A percentile compares a stretch with the other conserved stretches of the same genome.
These are phyloP conservation scores for Diaporthe longicolla DNA, from an alignment of 2,329 filamentous ascomycete species.

Conservation along the genomic window DNA sequence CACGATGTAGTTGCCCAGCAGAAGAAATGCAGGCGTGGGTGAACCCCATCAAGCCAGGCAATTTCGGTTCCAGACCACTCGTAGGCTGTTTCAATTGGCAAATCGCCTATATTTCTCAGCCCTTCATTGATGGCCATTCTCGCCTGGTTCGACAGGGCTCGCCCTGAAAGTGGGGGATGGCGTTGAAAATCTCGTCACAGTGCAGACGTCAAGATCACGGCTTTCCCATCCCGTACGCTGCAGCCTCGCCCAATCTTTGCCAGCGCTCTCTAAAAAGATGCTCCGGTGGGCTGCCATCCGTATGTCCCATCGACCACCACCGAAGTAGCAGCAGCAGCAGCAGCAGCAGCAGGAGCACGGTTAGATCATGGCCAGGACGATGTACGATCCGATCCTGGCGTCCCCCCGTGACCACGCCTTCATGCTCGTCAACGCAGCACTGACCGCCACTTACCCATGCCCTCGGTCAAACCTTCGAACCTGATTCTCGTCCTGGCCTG, in stretches of 20 bases:
- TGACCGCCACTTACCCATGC: slow-evolving; percentile 33
- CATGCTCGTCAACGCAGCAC: slow-evolving; percentile 36
- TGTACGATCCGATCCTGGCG: background rate
- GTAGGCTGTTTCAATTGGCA: slow-evolving; percentile 26
- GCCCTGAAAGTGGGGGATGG: slow-evolving; percentile 34
- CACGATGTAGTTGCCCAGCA: slow-evolving; percentile 3
- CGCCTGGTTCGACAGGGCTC: slow-evolving; percentile 17
- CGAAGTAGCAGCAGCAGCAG: background rate
- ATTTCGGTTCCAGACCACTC: slow-evolving; percentile 32
- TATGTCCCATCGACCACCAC: slow-evolving; percentile 1
- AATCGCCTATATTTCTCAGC: slow-evolving; percentile 24
- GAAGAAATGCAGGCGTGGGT: background rate
- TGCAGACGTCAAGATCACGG: slow-evolving; percentile 19
- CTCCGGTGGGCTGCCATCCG: slow-evolving; percentile 3
- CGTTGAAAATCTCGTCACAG: slow-evolving; percentile 34
- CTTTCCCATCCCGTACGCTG: background rate
- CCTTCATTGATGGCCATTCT: slow-evolving; percentile 33
- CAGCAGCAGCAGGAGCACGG: background rate
- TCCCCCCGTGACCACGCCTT: slow-evolving; percentile 32
- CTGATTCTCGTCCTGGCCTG: slow-evolving; percentile 25
- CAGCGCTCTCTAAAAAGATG: background rate
- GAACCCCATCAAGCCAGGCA: slow-evolving; percentile 22
- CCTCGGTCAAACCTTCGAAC: slow-evolving; percentile 19
- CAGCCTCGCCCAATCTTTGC: background rate
- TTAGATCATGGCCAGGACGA: background rate